A percentile compares a stretch with the other conserved stretches of the same genome.
Evolutionary conservation across 768 basidiomycete species (phyloP).

Genomic region (Russula lepida): DNA sequence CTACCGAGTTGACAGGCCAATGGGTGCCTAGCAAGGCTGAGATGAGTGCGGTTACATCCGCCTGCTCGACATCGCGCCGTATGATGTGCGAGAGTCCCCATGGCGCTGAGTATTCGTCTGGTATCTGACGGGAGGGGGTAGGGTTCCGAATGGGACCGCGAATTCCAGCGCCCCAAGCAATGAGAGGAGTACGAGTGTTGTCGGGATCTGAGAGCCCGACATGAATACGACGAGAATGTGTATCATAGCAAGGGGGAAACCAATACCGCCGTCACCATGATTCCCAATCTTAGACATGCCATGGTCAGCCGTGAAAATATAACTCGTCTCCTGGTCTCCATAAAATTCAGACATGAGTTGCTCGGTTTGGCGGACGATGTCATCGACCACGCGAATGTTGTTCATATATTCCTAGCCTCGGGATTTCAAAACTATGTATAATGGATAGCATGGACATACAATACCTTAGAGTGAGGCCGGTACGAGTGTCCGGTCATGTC

Average conservation of each 20-base stretch:
- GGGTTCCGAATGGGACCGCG: constrained; percentile 57
- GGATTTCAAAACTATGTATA: neutral
- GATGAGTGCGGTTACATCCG: constrained; percentile 75
- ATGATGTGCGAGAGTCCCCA: constrained; percentile 54
- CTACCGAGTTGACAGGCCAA: constrained; percentile 79
- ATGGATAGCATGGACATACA: neutral
- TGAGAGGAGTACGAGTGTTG: constrained; percentile 76
- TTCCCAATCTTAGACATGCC: constrained; percentile 87
- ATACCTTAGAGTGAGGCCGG: constrained; percentile 67
- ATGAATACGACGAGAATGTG: neutral
- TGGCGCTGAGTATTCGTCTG: constrained; percentile 53
- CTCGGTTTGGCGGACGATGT: constrained; percentile 61
- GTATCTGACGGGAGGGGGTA: constrained; percentile 41
- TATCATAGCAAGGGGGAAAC: constrained; percentile 8
- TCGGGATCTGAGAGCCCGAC: constrained; percentile 56
- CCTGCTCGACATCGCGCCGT: constrained; percentile 74
- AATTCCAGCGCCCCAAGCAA: constrained; percentile 76
- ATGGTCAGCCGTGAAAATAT: constrained; percentile 81
- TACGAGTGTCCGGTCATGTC: constrained; percentile 87
- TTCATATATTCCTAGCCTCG: constrained; percentile 67
- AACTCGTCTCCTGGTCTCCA: constrained; percentile 59
- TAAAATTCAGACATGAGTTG: constrained; percentile 55
- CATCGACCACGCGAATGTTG: constrained; percentile 73
- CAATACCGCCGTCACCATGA: constrained; percentile 77
- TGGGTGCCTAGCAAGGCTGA: constrained; percentile 59